Base-by-base conservation (phyloP, 805 yeast species). In the Lipomyces mesembrius region DNA sequence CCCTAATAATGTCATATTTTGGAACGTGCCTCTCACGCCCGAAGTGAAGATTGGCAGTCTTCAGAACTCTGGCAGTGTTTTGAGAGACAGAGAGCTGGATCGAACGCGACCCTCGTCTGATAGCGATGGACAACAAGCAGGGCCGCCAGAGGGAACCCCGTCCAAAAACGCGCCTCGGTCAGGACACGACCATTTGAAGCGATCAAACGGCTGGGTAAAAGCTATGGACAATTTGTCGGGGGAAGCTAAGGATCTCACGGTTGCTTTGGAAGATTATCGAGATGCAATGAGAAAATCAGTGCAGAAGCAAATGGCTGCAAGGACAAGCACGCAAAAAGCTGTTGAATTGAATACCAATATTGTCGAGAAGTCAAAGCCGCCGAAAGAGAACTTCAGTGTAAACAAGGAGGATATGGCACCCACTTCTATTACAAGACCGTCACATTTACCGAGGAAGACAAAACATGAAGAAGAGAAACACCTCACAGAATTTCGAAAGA, bases 401-500 rank as follows among this genome's bases (percentile, higher is more conserved):
- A 14, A 11, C 3, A 53, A 60, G 52, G 62, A 68, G 29, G 65
- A 68, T 12, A 34, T 65, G 56, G 70, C 74, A 11, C 73, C 77
- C 62, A 69, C 81, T 14, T 76, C 88, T 0, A 79, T 80, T 29
- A 87, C 92, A 0, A 78, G 94, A 62, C 92, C 90, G 32, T 77
- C 82, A 0, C 84, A 86, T 79, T 77, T 89, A 51, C 93, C 94
- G 0, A 91, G 92, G 56, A 89, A 89, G 74, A 77, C 83, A 32
- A 74, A 76, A 20, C 75, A 77, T 22, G 92, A 89, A 71, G 82
- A 83, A 20, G 62, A 75, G 35, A 84, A 82, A 66, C 93, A 89
- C 74, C 79, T 84, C 55, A 76, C 77, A 55, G 87, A 86, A 72
- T 86, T 84, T 64, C 84, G 85, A 62, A 71, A 75, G 35, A 67